Evolutionary conservation across 352 stramenopile species (phyloP).

Genomic region (Phytophthora rubi): DNA sequence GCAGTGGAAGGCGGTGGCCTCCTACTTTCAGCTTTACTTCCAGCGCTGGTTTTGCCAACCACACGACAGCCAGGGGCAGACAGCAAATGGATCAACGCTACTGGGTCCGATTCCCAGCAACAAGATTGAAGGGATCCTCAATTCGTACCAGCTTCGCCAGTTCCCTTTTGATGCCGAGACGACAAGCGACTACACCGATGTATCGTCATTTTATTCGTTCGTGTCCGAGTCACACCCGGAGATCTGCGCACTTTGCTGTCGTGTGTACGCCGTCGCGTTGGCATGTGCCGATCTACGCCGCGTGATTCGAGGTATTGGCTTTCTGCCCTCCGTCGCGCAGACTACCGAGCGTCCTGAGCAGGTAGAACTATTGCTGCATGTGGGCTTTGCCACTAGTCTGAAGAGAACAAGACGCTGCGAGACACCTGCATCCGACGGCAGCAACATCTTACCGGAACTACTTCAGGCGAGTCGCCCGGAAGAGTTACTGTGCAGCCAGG

Average conservation of each 20-base stretch:
- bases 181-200: slow-evolving; percentile 77
- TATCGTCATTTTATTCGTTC: slow-evolving; percentile 88
- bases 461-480: slow-evolving; percentile 35
- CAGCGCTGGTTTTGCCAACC: slow-evolving; percentile 61
- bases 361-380: slow-evolving; percentile 69
- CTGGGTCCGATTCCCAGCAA: slow-evolving; percentile 35
- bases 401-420: slow-evolving; percentile 29
- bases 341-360: slow-evolving; percentile 52
- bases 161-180: slow-evolving; percentile 80
- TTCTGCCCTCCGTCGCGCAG: slow-evolving; percentile 58
- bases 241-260: slow-evolving; percentile 81
- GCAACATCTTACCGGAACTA: slow-evolving; percentile 28
- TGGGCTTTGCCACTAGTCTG: slow-evolving; percentile 71
- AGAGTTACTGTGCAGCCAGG: slow-evolving; percentile 59
- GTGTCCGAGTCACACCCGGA: slow-evolving; percentile 81
- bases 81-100: background rate
- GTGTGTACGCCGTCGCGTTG: slow-evolving; percentile 74
- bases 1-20: slow-evolving; percentile 58
- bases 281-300: slow-evolving; percentile 60
- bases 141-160: slow-evolving; percentile 66
- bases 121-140: slow-evolving; percentile 59
- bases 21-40: slow-evolving; percentile 78
- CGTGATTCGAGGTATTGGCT: slow-evolving; percentile 68
- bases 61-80: slow-evolving; percentile 15
- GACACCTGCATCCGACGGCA: background rate